These are phyloP conservation scores for Vitis hybrid DNA, from an alignment of 177 flowering plant genomes.

Conservation along the genomic window DNA sequence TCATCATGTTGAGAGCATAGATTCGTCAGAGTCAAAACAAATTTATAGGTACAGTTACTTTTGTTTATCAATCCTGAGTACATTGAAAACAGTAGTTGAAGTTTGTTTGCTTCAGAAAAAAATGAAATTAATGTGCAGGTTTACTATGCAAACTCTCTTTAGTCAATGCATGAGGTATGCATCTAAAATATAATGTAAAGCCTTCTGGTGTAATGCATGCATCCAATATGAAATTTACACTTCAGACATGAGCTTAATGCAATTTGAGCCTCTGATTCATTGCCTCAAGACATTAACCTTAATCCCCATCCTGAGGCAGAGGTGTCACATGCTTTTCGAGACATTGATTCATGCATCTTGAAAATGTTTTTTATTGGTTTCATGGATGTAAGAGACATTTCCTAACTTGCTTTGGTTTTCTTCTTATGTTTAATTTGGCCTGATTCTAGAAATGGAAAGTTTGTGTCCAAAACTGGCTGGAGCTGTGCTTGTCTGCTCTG, in stretches of 20 bases:
- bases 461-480: slow-evolving; percentile 55
- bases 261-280: background rate
- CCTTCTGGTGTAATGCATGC: background rate
- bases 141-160: background rate
- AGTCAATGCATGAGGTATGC: background rate
- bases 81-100: background rate
- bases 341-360: background rate
- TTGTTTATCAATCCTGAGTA: background rate
- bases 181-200: background rate
- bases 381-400: background rate
- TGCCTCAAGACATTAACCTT: background rate
- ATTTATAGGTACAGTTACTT: background rate
- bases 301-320: background rate
- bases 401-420: background rate
- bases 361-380: background rate
- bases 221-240: background rate
- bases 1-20: background rate
- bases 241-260: background rate
- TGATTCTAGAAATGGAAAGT: slow-evolving; percentile 30
- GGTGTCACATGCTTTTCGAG: background rate
- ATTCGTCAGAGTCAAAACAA: background rate
- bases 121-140: background rate
- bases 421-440: background rate
- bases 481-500: slow-evolving; percentile 83
- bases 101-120: background rate